Evolutionary conservation across 331 rosid species (phyloP).

Genomic region (Pyrus hybrid): DNA sequence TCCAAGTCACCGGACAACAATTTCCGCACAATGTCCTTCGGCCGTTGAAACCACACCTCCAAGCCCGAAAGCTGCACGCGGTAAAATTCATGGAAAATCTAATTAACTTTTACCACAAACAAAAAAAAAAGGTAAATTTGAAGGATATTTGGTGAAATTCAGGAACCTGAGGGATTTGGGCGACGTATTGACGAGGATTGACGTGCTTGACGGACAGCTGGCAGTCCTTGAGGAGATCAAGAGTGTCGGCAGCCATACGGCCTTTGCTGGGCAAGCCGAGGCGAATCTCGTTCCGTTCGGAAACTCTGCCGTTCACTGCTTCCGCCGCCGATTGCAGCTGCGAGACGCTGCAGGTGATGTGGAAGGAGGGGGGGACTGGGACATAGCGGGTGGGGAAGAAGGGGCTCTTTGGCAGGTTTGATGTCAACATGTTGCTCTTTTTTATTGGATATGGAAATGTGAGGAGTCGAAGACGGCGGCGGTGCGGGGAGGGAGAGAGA

Average conservation of each 20-base stretch:
- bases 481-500: background rate
- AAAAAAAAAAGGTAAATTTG: background rate
- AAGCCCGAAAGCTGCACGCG: conserved; percentile 53
- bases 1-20: conserved; percentile 84
- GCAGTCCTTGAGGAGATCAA: conserved; percentile 86
- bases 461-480: background rate
- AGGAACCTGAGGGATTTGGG: conserved; percentile 70
- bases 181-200: conserved; percentile 88
- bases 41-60: conserved; percentile 97
- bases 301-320: conserved; percentile 34
- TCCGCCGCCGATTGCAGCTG: background rate
- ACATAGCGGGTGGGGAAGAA: background rate
- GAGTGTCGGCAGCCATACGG: conserved; percentile 81
- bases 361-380: background rate
- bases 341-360: background rate
- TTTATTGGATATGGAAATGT: background rate
- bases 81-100: background rate
- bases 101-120: background rate
- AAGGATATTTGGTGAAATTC: background rate
- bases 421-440: background rate
- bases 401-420: background rate
- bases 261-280: conserved; percentile 93
- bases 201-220: conserved; percentile 83
- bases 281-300: conserved; percentile 57
- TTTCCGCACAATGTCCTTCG: conserved; percentile 80